Evolutionary conservation across 148 eudicot species (phyloP).

Genomic region (Rhododendron kiyosumense): DNA sequence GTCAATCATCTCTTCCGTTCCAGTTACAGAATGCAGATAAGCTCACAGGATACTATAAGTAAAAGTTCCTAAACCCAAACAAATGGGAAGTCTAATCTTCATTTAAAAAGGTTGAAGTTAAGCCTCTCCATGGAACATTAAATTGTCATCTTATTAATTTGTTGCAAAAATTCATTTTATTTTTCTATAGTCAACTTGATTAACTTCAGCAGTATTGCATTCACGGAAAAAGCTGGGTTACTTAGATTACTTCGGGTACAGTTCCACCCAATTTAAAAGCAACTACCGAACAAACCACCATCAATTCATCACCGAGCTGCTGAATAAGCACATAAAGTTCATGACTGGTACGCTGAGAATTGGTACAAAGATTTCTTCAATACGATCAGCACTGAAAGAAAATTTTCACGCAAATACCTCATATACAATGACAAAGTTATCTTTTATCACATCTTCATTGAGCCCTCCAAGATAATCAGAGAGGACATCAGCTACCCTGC

Average conservation of each 20-base stretch:
- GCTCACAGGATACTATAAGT: neutral
- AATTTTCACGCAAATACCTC: constrained; percentile 46
- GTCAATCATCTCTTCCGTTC: neutral
- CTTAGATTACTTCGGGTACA: neutral
- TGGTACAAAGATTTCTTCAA: neutral
- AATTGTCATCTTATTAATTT: neutral
- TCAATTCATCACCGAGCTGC: neutral
- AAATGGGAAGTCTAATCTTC: neutral
- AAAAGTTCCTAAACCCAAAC: neutral
- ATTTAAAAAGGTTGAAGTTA: neutral
- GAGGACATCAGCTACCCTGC: constrained; percentile 94
- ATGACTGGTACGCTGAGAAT: neutral
- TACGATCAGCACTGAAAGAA: neutral
- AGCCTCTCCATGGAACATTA: neutral
- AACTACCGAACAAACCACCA: neutral
- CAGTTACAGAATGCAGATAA: neutral
- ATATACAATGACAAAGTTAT: constrained; percentile 89
- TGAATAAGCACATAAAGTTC: neutral
- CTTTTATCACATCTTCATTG: constrained; percentile 93
- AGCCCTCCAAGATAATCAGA: constrained; percentile 85
- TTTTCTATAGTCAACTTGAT: neutral
- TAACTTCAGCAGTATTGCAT: neutral
- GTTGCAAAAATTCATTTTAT: neutral
- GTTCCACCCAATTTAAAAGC: neutral
- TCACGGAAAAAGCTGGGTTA: neutral